phyloP scores from a whole-genome alignment of 345 rosid genomes.

The Sonneratia caseolaris region DNA sequence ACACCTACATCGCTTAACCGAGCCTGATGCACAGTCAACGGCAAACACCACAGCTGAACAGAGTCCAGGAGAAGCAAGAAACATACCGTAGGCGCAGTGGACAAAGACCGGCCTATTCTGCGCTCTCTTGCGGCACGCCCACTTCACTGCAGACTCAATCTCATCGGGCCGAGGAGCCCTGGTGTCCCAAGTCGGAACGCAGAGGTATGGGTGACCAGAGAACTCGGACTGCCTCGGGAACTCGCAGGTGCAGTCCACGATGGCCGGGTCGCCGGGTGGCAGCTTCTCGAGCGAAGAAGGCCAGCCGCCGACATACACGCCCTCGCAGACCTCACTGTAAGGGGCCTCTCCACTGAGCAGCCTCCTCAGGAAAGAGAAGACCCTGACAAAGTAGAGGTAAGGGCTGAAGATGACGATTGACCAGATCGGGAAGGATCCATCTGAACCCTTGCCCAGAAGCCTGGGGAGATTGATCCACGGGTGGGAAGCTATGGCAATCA shows the following conservation, averaged over 20 bases:
- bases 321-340: conserved; percentile 39
- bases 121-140: conserved; percentile 60
- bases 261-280: conserved; percentile 66
- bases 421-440: conserved; percentile 59
- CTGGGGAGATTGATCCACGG: conserved; percentile 37
- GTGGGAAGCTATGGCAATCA: conserved; percentile 31
- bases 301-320: conserved; percentile 68
- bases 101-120: conserved; percentile 43
- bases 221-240: conserved; percentile 41
- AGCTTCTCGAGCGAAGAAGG: conserved; percentile 31
- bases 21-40: background rate
- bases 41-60: background rate
- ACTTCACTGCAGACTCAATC: conserved; percentile 65
- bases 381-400: conserved; percentile 37
- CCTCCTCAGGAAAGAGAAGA: conserved; percentile 35
- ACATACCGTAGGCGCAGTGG: conserved; percentile 69
- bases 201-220: conserved; percentile 35
- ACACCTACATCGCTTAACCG: background rate
- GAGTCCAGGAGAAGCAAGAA: background rate
- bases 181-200: conserved; percentile 75
- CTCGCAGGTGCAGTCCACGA: conserved; percentile 68
- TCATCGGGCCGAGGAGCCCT: conserved; percentile 55
- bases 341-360: conserved; percentile 42
- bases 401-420: conserved; percentile 47
- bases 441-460: conserved; percentile 49